Conservation (phyloP, 225 moss, liverwort and hornwort genomes). For the Marchantia polymorpha region DNA sequence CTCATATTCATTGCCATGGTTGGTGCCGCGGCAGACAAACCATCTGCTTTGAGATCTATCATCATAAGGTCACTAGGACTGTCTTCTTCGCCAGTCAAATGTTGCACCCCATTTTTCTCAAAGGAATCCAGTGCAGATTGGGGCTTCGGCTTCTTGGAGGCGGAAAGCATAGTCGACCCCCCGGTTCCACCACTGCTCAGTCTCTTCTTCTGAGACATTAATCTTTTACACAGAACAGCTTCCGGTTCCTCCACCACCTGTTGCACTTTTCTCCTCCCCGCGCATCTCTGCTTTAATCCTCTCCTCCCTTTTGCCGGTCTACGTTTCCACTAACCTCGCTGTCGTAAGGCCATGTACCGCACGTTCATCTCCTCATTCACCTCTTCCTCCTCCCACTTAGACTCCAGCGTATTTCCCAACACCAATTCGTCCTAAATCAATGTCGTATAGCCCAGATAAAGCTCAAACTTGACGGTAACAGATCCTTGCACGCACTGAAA, state of each 20-base stretch:
- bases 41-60: constrained; percentile 48
- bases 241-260: constrained; percentile 34
- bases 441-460: not conserved
- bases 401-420: not conserved
- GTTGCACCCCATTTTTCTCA: constrained; percentile 48
- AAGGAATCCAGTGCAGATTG: constrained; percentile 44
- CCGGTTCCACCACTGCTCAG: constrained; percentile 52
- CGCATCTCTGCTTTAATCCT: constrained; percentile 35
- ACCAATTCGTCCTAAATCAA: not conserved
- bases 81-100: constrained; percentile 42
- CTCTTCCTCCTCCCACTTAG: not conserved
- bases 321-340: not conserved
- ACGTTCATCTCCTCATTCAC: constrained; percentile 14
- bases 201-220: constrained; percentile 66
- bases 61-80: constrained; percentile 42
- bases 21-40: constrained; percentile 25
- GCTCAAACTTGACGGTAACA: not conserved
- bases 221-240: constrained; percentile 37
- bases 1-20: constrained; percentile 32
- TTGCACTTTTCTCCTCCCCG: constrained; percentile 18
- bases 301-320: not conserved
- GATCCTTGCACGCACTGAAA: not conserved
- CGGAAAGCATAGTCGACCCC: constrained; percentile 48
- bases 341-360: not conserved
- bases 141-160: constrained; percentile 51